A percentile compares a stretch with the other conserved stretches of the same genome.
Conservation (phyloP, 305 asterid species). For the Fraxinus ornus region DNA sequence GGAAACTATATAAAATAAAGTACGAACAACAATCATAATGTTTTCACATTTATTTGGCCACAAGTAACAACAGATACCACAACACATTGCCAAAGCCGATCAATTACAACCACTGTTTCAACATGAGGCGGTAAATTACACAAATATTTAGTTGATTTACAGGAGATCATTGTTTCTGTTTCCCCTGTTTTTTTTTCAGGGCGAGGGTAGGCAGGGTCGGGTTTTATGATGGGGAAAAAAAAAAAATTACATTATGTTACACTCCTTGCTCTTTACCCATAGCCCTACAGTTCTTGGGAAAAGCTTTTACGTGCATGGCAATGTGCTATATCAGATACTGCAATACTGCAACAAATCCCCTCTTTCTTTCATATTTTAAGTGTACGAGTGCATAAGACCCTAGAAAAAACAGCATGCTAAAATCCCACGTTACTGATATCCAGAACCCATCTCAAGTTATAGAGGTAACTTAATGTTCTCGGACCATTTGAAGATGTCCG, state of each 20-base stretch:
- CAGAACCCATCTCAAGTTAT: constrained; percentile 15
- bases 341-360: not conserved
- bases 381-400: not conserved
- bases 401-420: not conserved
- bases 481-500: constrained; percentile 74
- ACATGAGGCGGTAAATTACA: not conserved
- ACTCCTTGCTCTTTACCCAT: not conserved
- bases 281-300: not conserved
- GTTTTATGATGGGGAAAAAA: not conserved
- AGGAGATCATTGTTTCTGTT: not conserved
- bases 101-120: not conserved
- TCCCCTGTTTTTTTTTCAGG: not conserved
- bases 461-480: constrained; percentile 59
- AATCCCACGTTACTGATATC: not conserved
- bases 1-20: not conserved
- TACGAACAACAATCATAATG: not conserved
- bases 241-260: not conserved
- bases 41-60: not conserved
- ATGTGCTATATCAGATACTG: not conserved
- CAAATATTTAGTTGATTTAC: not conserved
- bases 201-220: not conserved
- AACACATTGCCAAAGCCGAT: not conserved
- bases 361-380: not conserved
- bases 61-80: not conserved
- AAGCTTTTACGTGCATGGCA: not conserved